A percentile compares a stretch with the other conserved stretches of the same genome.
These are phyloP conservation scores for Spencermartinsiella europaea DNA, from an alignment of 805 yeast species.

Conservation along the genomic window DNA sequence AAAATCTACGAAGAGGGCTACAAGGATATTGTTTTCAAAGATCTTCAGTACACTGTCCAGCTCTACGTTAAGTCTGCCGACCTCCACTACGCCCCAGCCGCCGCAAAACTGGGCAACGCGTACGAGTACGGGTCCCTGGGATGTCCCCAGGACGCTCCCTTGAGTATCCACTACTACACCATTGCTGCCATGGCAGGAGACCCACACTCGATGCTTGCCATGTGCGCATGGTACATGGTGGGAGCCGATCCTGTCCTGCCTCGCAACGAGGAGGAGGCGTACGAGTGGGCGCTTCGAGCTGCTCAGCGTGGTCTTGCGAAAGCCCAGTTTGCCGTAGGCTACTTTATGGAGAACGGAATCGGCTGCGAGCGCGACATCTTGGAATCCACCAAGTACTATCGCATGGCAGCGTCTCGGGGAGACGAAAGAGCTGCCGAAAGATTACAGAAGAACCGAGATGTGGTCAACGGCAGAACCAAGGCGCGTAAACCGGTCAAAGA, in stretches of 20 bases:
- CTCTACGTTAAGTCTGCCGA: slow-evolving; percentile 85
- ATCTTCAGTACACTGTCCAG: slow-evolving; percentile 76
- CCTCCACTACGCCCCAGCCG: slow-evolving; percentile 76
- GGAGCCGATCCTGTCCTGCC: slow-evolving; percentile 83
- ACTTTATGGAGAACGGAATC: slow-evolving; percentile 79
- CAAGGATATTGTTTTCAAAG: slow-evolving; percentile 79
- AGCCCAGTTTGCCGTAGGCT: slow-evolving; percentile 82
- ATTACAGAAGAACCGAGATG: slow-evolving; percentile 14
- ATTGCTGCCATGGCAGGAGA: slow-evolving; percentile 88
- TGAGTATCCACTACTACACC: slow-evolving; percentile 88
- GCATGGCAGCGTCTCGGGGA: slow-evolving; percentile 61
- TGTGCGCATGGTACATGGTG: slow-evolving; percentile 95
- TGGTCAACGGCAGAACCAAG: slow-evolving; percentile 2
- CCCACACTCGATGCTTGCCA: slow-evolving; percentile 81
- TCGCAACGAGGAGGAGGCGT: slow-evolving; percentile 78
- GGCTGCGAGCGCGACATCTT: slow-evolving; percentile 62
- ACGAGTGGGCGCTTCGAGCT: slow-evolving; percentile 89
- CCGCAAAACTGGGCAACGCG: slow-evolving; percentile 71
- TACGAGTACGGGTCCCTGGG: slow-evolving; percentile 71
- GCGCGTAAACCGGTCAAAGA: neutral
- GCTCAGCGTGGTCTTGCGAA: slow-evolving; percentile 70
- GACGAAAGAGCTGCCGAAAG: slow-evolving; percentile 45
- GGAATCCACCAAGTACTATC: slow-evolving; percentile 70
- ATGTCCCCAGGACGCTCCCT: slow-evolving; percentile 72
- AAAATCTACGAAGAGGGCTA: slow-evolving; percentile 80